Conservation (phyloP, 140 eudicot species). For the Flaveria floridana region DNA sequence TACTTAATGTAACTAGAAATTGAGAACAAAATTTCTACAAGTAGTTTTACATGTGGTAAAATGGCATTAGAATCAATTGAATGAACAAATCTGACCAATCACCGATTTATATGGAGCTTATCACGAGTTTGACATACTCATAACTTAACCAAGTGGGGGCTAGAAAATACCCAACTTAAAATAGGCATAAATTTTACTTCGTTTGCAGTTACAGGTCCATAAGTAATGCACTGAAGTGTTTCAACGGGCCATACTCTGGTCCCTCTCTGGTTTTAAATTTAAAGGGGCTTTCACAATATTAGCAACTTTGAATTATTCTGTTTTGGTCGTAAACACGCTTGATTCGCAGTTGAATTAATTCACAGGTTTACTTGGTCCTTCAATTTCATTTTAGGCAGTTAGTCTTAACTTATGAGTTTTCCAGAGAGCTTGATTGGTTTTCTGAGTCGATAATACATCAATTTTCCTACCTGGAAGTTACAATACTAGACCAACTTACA, state of each 20-base stretch:
- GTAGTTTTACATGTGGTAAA: conserved; percentile 11
- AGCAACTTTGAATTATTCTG: neutral
- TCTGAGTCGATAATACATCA: neutral
- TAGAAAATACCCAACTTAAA: neutral
- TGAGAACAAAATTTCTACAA: neutral
- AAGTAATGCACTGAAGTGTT: neutral
- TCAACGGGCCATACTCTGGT: neutral
- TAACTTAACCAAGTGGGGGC: neutral
- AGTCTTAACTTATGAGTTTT: too few species aligned
- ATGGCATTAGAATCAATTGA: neutral
- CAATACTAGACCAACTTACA: conserved; percentile 23
- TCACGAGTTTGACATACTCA: neutral
- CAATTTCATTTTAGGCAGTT: neutral
- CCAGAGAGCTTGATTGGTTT: neutral
- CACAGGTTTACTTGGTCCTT: neutral
- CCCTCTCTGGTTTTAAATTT: neutral
- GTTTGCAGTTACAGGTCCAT: neutral
- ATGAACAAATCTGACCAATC: neutral
- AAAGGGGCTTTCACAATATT: neutral
- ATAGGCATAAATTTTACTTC: neutral
- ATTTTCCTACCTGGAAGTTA: neutral
- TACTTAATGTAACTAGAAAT: neutral
- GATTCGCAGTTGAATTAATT: neutral
- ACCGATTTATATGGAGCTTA: neutral
- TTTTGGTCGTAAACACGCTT: neutral